Evolutionary conservation across 73 alveolate genomes (phyloP), one percentile per base, ranked within the genome.

Genomic region (Urostyla sp.): DNA sequence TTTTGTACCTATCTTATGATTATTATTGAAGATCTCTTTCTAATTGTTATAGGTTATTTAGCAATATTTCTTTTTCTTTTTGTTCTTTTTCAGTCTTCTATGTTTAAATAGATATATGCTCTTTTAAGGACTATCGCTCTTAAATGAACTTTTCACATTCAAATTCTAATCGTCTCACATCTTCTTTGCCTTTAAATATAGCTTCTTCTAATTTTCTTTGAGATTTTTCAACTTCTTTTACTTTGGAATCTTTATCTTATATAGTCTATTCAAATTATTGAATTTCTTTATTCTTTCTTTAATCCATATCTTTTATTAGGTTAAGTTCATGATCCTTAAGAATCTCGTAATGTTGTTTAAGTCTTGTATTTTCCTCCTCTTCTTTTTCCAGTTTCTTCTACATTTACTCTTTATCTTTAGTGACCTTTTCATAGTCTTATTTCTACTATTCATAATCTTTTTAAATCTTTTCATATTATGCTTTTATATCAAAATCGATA

Each of bases 321-420:
- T 37, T 75, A 30, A 75, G 27, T 56, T 75, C 87, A 57, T 75
- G 87, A 36, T 75, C 87, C 34, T 56, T 75, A 15, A 73, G 56
- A 30, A 54, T 48, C 24, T 69, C 84, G 50, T 69, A 69, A 55
- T 69, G 23, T 4, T 49, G 34, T 16, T 37, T 45, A 3, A 69
- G 55, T 32, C 34, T 69, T n/a, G 20, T 55, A 69, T 69, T 69
- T 56, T 69, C 84, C 27, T 69, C 66, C 46, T 66, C 10, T 5
- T 66, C 80, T 7, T 37, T 3, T 24, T 66, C 80, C 24, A 66
- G 13, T 51, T 40, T 45, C 4, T n/a, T 21, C 3, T 40, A 5
- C 13, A 23, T 16, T 37, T 66, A 16, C n/a, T 66, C 16, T 5
- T 23, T 15, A 6, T 66, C 80, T 44, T 66, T 66, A 38, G 44